Conservation (phyloP, 768 basidiomycete species). For the Naematelia encephala region DNA sequence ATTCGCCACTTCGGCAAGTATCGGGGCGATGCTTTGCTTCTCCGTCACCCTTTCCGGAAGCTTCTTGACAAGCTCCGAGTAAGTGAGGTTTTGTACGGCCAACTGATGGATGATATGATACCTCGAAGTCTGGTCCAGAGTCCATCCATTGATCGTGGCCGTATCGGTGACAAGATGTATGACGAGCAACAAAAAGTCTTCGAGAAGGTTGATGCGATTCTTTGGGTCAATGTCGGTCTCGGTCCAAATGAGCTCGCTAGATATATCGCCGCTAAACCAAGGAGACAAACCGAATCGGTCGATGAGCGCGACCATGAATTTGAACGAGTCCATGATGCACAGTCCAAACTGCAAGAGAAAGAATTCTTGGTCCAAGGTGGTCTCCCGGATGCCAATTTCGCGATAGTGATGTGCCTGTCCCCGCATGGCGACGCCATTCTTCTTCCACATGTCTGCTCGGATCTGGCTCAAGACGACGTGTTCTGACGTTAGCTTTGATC, state of each 20-base stretch:
- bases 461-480: slow-evolving; percentile 65
- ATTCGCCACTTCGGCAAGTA: slow-evolving; percentile 71
- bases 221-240: slow-evolving; percentile 23
- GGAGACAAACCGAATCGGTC: slow-evolving; percentile 79
- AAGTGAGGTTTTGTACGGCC: slow-evolving; percentile 79
- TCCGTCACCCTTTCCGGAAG: slow-evolving; percentile 87
- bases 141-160: slow-evolving; percentile 67
- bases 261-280: slow-evolving; percentile 63
- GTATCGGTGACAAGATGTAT: slow-evolving; percentile 83
- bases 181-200: slow-evolving; percentile 82
- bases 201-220: slow-evolving; percentile 62
- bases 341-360: slow-evolving; percentile 84
- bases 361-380: slow-evolving; percentile 93
- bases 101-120: slow-evolving; percentile 88
- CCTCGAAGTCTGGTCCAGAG: slow-evolving; percentile 63
- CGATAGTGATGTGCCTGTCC: slow-evolving; percentile 94
- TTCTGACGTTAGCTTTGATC: slow-evolving; percentile 15
- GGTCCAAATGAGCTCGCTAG: slow-evolving; percentile 20
- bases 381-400: slow-evolving; percentile 90
- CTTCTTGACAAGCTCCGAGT: slow-evolving; percentile 84
- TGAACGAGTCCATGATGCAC: slow-evolving; percentile 68
- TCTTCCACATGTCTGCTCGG: slow-evolving; percentile 91
- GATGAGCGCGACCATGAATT: slow-evolving; percentile 77
- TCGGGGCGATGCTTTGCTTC: slow-evolving; percentile 72
- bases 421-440: slow-evolving; percentile 92